Conservation (phyloP, 164 flowering plant species). For the Cinnamomum micranthum region DNA sequence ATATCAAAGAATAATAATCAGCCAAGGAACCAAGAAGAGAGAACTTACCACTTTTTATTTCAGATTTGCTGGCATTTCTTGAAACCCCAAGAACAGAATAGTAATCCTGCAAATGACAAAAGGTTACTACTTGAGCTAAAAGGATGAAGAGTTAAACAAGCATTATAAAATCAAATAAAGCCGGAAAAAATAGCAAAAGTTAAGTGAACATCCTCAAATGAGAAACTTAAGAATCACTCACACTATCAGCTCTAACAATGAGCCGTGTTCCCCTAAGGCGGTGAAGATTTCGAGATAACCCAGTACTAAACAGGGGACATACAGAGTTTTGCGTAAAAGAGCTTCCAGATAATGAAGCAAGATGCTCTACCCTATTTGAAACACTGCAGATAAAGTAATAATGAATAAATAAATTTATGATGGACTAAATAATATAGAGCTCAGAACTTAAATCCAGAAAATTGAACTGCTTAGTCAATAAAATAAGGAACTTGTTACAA, state of each 20-base stretch:
- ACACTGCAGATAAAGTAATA: constrained; percentile 22
- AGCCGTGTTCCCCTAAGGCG: constrained; percentile 52
- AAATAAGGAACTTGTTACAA: too few relatives aligned
- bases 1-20: neutral
- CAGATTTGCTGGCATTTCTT: constrained; percentile 75
- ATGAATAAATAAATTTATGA: too few relatives aligned
- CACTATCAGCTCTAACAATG: constrained; percentile 74
- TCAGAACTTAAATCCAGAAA: too few relatives aligned
- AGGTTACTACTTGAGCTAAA: neutral
- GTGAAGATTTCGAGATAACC: constrained; percentile 29
- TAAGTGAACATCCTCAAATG: too few relatives aligned
- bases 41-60: constrained; percentile 83
- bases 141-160: neutral
- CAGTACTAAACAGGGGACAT: constrained; percentile 25
- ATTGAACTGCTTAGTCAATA: too few relatives aligned
- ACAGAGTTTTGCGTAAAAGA: constrained; percentile 50
- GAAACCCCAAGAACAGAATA: constrained; percentile 90
- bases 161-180: neutral
- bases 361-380: constrained; percentile 31
- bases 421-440: too few relatives aligned
- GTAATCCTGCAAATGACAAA: constrained; percentile 47
- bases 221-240: constrained; percentile 27
- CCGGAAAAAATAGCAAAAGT: too few relatives aligned
- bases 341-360: constrained; percentile 49
- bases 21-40: neutral